Evolutionary conservation across 805 yeast species (phyloP).

Genomic region (Komagataella kurtzmanii): DNA sequence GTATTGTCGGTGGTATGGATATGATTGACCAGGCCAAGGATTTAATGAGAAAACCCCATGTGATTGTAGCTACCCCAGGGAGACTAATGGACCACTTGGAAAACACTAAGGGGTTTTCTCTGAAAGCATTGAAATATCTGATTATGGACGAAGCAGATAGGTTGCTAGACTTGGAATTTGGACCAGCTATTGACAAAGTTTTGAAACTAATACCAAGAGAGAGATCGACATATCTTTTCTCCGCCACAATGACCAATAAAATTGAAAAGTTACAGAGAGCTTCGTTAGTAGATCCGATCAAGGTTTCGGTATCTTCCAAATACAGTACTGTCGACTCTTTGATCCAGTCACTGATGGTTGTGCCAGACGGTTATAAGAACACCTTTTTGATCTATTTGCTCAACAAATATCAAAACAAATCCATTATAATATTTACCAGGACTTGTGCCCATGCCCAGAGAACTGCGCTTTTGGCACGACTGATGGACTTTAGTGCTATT

Average conservation of each 20-base stretch:
- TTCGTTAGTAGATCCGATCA: conserved; percentile 75
- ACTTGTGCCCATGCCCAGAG: conserved; percentile 94
- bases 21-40: conserved; percentile 97
- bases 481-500: conserved; percentile 76
- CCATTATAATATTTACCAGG: conserved; percentile 80
- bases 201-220: conserved; percentile 73
- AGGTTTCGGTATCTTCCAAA: conserved; percentile 79
- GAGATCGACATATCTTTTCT: conserved; percentile 74
- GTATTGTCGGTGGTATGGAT: conserved; percentile 96
- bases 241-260: conserved; percentile 96
- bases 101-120: conserved; percentile 78
- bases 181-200: conserved; percentile 84
- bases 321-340: conserved; percentile 92
- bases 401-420: conserved; percentile 75
- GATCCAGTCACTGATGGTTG: conserved; percentile 77
- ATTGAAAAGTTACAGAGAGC: conserved; percentile 93
- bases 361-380: conserved; percentile 87
- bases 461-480: conserved; percentile 67
- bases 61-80: conserved; percentile 87
- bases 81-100: conserved; percentile 88
- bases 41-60: conserved; percentile 85
- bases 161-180: conserved; percentile 89
- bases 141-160: conserved; percentile 98
- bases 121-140: conserved; percentile 64
- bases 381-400: conserved; percentile 73